Base-by-base conservation (phyloP, 495 filamentous ascomycete genomes). In the Aspergillus cristatus region DNA sequence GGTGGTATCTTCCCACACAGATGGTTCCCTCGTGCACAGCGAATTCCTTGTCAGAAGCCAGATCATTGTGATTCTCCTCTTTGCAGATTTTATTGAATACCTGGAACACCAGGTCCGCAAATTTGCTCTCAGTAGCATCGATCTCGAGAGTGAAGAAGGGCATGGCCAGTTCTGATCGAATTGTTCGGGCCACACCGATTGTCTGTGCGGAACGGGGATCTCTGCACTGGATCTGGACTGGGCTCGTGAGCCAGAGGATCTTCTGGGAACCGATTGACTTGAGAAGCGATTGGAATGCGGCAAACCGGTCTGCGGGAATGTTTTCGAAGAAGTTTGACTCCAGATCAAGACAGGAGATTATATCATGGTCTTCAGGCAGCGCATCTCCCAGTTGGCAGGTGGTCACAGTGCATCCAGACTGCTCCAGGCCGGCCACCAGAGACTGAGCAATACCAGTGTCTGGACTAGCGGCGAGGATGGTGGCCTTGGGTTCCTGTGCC, bases 111-210 rank as follows among this genome's bases (percentile, higher is more conserved):
- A 41, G 37, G 0, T 51, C 34, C 0, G 44, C 17, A 1, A 51
- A 34, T 10, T 28, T 18, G 0, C 17, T 18, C 11, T 38, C 32
- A 10, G 60, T 15, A 12, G 37, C 11, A 5, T 68, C 62, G 4
- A 68, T 34, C 42, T 74, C 69, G 3, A 60, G 49, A 0, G 65
- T 71, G 11, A 60, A 55, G 35, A 73, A 60, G 12, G 64, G 48
- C 0, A 68, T 32, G 1, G 46, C 15, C 22, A 63, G 36, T 46
- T 73, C 70, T 1, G 49, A 46, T 6, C 71, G 57, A 1, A 71
- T 42, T 0, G 62, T 58, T 14, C 71, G 44, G 3, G 68, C 65
- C 0, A 62, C 14, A 1, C 69, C 69, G 1, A 67, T 32, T 3
- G 63, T 50, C 14, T 54, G 54, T 0, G 34, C 48, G 38, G 51